Evolutionary conservation across 495 filamentous ascomycete species (phyloP), one percentile per base, ranked within the genome.

Genomic region (Penicillium goetzii): DNA sequence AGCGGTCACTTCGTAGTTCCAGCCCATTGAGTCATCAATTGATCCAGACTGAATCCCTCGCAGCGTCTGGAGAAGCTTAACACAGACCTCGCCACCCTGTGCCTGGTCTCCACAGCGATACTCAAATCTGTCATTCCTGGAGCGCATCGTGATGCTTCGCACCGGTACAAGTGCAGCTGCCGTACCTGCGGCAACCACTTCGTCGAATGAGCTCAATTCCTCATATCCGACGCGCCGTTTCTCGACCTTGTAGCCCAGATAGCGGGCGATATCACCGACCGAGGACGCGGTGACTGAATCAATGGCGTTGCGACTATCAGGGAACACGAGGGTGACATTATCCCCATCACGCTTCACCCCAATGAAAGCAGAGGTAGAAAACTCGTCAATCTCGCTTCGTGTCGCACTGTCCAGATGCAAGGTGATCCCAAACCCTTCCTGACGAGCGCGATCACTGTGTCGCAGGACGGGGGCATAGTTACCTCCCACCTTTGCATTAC

Each of bases 161-260:
- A 99, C 92, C 1, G 95, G 95, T 11, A 97, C 92, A 47, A 99
- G 79, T 1, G 92, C 91, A 0, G 94, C 95, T 5, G 95, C 95
- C 1, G 95, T 99, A 0, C 95, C 95, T 1, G 92, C 92, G 4
- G 94, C 95, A 77, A 97, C 84, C 21, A 99, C 88, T 74, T 99
- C 95, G 50, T 81, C 81, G 77, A 98, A 97, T 8, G 76, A 72
- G 15, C 77, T 71, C 10, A 97, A 79, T 65, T 99, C 94, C n/a
- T 85, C 81, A 74, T 94, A 94, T 1, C 4, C 41, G n/a, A 73
- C 72, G 14, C 61, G 60, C 38, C 88, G 73, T 64, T 78, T 80
- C 73, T 92, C 90, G 5, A 90, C 86, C 49, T 79, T 81, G 83
- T 86, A 92, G 0, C 90, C 89, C 38, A 89, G 80, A 60, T 80